phyloP scores from a whole-genome alignment of 345 rosid genomes.

The Excoecaria agallocha region DNA sequence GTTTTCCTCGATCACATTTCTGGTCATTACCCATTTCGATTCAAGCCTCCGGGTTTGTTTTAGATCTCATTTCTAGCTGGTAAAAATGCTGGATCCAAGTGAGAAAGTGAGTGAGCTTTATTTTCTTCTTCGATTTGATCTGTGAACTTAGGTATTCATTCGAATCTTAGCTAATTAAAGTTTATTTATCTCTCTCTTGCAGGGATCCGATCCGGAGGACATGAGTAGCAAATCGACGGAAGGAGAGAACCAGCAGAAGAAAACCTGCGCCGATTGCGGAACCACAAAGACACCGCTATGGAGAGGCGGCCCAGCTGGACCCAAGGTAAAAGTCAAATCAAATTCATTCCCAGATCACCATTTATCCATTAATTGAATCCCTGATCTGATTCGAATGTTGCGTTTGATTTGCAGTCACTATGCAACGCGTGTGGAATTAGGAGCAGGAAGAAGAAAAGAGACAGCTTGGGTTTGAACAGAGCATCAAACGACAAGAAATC shows the following conservation, averaged over 20 bases:
- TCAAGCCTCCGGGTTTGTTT: slow-evolving; percentile 8
- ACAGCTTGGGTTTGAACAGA: slow-evolving; percentile 41
- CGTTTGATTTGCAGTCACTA: slow-evolving; percentile 52
- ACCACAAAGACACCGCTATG: slow-evolving; percentile 91
- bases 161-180: not conserved
- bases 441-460: slow-evolving; percentile 84
- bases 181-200: not conserved
- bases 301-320: slow-evolving; percentile 99
- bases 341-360: too few species aligned
- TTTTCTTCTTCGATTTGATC: not conserved
- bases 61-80: slow-evolving; percentile 18
- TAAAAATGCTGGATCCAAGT: slow-evolving; percentile 23
- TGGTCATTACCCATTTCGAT: slow-evolving; percentile 1
- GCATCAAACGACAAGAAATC: slow-evolving; percentile 48
- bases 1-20: not conserved
- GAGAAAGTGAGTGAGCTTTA: slow-evolving; percentile 29
- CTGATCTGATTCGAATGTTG: slow-evolving; percentile 3
- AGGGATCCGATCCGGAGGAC: slow-evolving; percentile 22
- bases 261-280: slow-evolving; percentile 86
- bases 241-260: slow-evolving; percentile 45
- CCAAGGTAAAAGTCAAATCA: slow-evolving; percentile 47
- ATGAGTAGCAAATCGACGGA: slow-evolving; percentile 19
- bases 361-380: not conserved
- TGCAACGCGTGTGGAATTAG: slow-evolving; percentile 98
- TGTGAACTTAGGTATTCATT: not conserved